phyloP scores from a whole-genome alignment of 2,329 filamentous ascomycete species.

The Camptophora hylomeconis region DNA sequence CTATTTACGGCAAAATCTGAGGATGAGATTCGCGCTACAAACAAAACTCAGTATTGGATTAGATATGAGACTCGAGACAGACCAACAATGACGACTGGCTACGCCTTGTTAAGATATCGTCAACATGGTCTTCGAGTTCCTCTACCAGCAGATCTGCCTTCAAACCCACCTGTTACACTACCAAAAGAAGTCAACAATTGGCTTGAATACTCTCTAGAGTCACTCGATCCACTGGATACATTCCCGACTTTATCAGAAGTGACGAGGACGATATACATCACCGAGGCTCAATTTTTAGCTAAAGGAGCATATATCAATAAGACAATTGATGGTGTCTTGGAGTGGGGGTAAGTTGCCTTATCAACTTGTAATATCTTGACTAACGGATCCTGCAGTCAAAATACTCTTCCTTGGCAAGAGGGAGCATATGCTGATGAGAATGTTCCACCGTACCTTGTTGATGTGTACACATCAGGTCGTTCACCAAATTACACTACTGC shows the following conservation, averaged over 20 bases:
- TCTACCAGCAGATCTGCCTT: conserved; percentile 11
- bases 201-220: conserved; percentile 18
- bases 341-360: conserved; percentile 14
- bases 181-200: conserved; percentile 7
- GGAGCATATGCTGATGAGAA: no score
- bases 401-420: no score
- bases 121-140: not conserved
- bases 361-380: not conserved
- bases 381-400: no score
- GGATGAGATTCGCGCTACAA: conserved; percentile 15
- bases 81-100: conserved; percentile 17
- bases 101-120: conserved; percentile 18
- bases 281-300: conserved; percentile 21
- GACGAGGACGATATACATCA: conserved; percentile 37
- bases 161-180: conserved; percentile 13
- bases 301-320: conserved; percentile 9
- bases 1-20: conserved; percentile 30
- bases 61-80: conserved; percentile 19
- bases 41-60: conserved; percentile 38
- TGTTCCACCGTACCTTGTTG: conserved; percentile 33
- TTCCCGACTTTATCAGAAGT: conserved; percentile 27
- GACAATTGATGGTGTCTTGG: conserved; percentile 14
- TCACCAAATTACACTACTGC: conserved; percentile 29
- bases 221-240: conserved; percentile 4
- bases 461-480: conserved; percentile 29